Percentiles rank a stretch among this genome's conserved stretches.
phyloP scores from a whole-genome alignment of 139 green algal genomes.

The Coelastrella sp. region DNA sequence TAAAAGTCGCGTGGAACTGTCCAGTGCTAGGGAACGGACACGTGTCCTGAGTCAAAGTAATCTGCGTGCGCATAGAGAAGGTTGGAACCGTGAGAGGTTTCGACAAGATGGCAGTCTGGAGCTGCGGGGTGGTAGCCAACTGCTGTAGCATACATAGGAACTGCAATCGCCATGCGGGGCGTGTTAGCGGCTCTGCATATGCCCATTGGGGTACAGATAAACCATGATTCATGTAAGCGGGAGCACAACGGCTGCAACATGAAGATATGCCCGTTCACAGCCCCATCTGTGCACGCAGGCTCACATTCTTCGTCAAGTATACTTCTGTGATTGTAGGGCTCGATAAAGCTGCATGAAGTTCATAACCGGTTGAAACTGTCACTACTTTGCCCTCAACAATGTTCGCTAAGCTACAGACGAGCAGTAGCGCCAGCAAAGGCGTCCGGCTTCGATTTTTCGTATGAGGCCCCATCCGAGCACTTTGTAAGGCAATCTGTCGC shows the following conservation, averaged over 20 bases:
- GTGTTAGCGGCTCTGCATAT: too few relatives aligned
- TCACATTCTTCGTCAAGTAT: not conserved
- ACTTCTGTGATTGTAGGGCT: not conserved
- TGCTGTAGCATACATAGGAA: too few relatives aligned
- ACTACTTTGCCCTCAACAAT: not conserved
- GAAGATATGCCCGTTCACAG: too few relatives aligned
- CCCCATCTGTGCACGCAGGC: not conserved
- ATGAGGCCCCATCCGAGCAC: not conserved
- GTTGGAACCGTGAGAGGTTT: too few relatives aligned
- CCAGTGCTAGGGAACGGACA: conserved; percentile 8
- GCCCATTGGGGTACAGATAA: too few relatives aligned
- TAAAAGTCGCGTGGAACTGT: not conserved
- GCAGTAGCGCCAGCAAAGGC: not conserved
- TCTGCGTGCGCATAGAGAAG: not conserved
- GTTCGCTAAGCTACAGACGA: not conserved
- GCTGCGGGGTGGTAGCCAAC: too few relatives aligned
- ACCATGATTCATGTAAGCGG: too few relatives aligned
- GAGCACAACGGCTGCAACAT: too few relatives aligned
- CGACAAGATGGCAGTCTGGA: too few relatives aligned
- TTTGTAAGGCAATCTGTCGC: too few relatives aligned
- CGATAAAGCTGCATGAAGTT: conserved; percentile 23
- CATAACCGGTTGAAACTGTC: conserved; percentile 5
- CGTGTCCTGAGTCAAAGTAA: not conserved
- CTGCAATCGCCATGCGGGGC: too few relatives aligned
- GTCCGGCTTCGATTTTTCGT: not conserved